phyloP scores from a whole-genome alignment of 2,329 filamentous ascomycete genomes.

The Calonectria pteridis region DNA sequence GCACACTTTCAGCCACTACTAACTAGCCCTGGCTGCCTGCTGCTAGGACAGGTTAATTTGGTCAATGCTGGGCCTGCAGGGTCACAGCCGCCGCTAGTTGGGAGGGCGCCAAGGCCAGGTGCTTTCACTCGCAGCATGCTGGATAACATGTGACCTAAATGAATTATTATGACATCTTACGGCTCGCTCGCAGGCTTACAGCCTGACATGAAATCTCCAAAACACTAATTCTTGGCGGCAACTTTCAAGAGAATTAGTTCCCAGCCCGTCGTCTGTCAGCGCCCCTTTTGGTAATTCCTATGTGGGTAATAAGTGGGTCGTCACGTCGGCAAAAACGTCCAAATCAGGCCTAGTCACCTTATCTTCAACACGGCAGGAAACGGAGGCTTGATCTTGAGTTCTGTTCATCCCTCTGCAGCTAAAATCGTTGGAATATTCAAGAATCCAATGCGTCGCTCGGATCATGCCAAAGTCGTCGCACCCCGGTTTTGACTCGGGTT shows the following conservation, averaged over 20 bases:
- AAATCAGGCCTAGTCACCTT: background rate
- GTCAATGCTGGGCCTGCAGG: too few species aligned
- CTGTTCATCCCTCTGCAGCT: background rate
- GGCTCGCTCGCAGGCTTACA: background rate
- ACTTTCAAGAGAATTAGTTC: background rate
- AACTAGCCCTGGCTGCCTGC: background rate
- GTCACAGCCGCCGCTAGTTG: background rate
- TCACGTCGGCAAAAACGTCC: background rate
- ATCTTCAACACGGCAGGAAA: background rate
- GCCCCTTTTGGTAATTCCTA: background rate
- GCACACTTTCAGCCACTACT: background rate
- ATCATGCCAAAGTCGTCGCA: slow-evolving; percentile 24
- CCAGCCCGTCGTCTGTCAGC: background rate
- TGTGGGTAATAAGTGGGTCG: background rate
- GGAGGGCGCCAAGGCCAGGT: background rate
- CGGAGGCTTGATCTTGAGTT: background rate
- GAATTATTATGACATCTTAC: background rate
- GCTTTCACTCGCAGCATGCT: background rate
- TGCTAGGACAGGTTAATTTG: background rate
- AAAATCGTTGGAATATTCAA: too few species aligned
- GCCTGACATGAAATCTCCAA: background rate
- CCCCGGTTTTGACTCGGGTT: slow-evolving; percentile 14
- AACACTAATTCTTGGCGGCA: background rate
- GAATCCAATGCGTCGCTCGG: background rate
- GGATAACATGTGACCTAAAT: background rate